Evolutionary conservation across 345 rosid genomes (phyloP).

Genomic region (Bruguiera parviflora): DNA sequence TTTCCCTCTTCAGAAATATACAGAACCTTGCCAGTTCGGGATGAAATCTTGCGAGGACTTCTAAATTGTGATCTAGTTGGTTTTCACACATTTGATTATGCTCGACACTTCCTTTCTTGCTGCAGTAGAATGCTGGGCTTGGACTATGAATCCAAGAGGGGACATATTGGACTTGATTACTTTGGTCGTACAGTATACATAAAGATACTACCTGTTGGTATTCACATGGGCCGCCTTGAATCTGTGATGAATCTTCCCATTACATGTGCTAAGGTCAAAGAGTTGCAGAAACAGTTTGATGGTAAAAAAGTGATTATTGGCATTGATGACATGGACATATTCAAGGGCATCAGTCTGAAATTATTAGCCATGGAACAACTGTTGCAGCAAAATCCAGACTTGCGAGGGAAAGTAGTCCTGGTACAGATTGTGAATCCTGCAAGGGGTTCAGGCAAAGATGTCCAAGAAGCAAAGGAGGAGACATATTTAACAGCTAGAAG

Average conservation of each 20-base stretch:
- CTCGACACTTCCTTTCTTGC: conserved; percentile 73
- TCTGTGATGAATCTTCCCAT: conserved; percentile 59
- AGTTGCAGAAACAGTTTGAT: conserved; percentile 50
- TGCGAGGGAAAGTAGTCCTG: conserved; percentile 65
- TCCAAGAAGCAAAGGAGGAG: conserved; percentile 69
- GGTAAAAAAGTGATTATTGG: conserved; percentile 72
- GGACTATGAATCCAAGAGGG: conserved; percentile 80
- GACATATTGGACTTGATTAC: conserved; percentile 79
- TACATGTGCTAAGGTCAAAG: conserved; percentile 55
- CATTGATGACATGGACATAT: conserved; percentile 83
- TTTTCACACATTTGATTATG: conserved; percentile 81
- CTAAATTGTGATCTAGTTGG: conserved; percentile 77
- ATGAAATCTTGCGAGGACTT: conserved; percentile 60
- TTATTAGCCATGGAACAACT: conserved; percentile 66
- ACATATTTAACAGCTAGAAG: conserved; percentile 54
- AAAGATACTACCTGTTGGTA: conserved; percentile 70
- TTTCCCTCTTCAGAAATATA: conserved; percentile 84
- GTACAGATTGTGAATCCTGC: conserved; percentile 84
- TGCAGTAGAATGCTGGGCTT: conserved; percentile 87
- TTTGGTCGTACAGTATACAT: conserved; percentile 74
- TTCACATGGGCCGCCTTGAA: conserved; percentile 72
- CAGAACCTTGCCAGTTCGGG: conserved; percentile 67
- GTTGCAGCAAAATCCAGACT: conserved; percentile 46
- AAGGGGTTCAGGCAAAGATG: conserved; percentile 66
- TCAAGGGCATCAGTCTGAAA: conserved; percentile 75